Conservation (phyloP, 2,329 filamentous ascomycete species). For the Cucurbitaria berberidis region DNA sequence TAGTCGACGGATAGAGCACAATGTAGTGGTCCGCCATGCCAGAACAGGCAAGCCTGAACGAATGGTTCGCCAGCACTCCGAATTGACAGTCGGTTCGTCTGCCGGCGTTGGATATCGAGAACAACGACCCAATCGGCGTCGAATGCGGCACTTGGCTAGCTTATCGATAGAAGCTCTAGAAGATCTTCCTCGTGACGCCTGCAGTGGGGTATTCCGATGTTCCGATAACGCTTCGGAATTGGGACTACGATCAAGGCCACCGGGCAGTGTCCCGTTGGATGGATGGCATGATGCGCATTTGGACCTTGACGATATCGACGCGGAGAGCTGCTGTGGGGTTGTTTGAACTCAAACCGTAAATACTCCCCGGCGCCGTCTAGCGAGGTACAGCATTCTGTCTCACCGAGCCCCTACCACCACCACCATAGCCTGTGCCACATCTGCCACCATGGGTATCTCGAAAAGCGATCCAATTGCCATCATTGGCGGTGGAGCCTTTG, state of each 20-base stretch:
- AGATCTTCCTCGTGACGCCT: too few relatives aligned
- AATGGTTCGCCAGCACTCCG: neutral
- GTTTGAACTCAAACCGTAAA: too few relatives aligned
- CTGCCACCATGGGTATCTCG: slow-evolving; percentile 22
- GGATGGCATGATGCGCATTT: too few relatives aligned
- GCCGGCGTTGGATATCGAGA: neutral
- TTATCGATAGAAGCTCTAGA: slow-evolving; percentile 1
- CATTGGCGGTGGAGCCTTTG: slow-evolving; percentile 40
- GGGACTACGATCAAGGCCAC: too few relatives aligned
- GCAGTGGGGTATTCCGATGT: neutral
- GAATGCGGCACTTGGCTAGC: neutral
- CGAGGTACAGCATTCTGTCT: neutral
- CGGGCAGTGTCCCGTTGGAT: neutral
- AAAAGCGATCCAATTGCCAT: slow-evolving; percentile 35
- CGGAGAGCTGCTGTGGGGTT: too few relatives aligned
- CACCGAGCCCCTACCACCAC: neutral
- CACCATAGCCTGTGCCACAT: neutral
- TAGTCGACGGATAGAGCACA: neutral
- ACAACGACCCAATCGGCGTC: slow-evolving; percentile 4
- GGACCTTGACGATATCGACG: too few relatives aligned
- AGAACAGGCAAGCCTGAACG: slow-evolving; percentile 6
- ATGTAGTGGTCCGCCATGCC: neutral
- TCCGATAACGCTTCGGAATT: slow-evolving; percentile 1
- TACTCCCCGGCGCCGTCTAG: neutral
- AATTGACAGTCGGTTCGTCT: neutral